Evolutionary conservation across 2,329 filamentous ascomycete genomes (phyloP).

Genomic region (Calonectria leucothoes): DNA sequence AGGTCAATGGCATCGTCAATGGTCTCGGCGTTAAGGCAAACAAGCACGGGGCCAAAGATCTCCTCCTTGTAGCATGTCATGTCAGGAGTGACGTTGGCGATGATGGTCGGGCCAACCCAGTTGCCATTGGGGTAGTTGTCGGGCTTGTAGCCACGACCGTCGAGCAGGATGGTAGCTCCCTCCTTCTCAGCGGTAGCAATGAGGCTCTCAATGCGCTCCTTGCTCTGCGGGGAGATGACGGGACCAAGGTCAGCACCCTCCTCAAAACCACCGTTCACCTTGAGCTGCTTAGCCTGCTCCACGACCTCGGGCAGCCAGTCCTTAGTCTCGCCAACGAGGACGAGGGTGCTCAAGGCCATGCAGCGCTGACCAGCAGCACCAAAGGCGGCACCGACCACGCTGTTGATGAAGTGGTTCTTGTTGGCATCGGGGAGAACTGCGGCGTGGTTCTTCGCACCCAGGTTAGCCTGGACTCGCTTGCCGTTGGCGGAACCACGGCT

Average conservation of each 20-base stretch:
- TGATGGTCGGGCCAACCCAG: slow-evolving; percentile 87
- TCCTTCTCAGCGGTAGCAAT: slow-evolving; percentile 83
- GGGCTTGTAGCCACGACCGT: slow-evolving; percentile 80
- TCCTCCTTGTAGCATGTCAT: slow-evolving; percentile 90
- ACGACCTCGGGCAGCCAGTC: slow-evolving; percentile 84
- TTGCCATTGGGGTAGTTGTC: slow-evolving; percentile 87
- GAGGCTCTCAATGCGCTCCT: slow-evolving; percentile 80
- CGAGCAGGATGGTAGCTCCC: slow-evolving; percentile 84
- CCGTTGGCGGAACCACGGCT: slow-evolving; percentile 82
- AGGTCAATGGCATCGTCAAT: slow-evolving; percentile 83
- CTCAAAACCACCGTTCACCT: slow-evolving; percentile 85
- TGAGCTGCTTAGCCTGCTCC: slow-evolving; percentile 78
- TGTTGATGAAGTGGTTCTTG: slow-evolving; percentile 90
- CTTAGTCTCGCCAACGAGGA: slow-evolving; percentile 87
- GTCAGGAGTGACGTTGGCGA: slow-evolving; percentile 80
- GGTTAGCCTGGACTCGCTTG: slow-evolving; percentile 89
- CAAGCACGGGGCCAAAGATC: slow-evolving; percentile 87
- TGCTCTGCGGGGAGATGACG: slow-evolving; percentile 83
- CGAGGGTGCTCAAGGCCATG: slow-evolving; percentile 86
- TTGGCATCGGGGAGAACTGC: slow-evolving; percentile 87
- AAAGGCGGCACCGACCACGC: slow-evolving; percentile 85
- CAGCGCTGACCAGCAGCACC: slow-evolving; percentile 87
- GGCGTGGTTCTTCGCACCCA: slow-evolving; percentile 91
- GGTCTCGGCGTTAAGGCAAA: slow-evolving; percentile 82
- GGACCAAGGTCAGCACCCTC: slow-evolving; percentile 83